These are phyloP conservation scores for Aegilops tauschii DNA, from an alignment of 176 grass and related monocot genomes.

Conservation along the genomic window DNA sequence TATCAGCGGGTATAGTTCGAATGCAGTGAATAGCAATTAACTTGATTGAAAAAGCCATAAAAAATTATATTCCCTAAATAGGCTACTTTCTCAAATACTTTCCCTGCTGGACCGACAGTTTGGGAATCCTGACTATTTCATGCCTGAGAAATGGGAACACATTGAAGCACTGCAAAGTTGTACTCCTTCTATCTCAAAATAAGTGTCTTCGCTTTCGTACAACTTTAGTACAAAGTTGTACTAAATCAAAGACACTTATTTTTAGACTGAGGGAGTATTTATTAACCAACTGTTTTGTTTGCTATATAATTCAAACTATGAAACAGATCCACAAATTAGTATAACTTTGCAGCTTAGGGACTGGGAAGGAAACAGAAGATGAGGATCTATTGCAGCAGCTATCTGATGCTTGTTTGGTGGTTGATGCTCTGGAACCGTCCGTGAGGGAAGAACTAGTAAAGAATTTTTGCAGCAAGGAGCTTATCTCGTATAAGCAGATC, in stretches of 20 bases:
- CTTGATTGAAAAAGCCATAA: background rate
- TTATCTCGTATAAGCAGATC: constrained; percentile 91
- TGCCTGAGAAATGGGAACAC: background rate
- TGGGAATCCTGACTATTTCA: background rate
- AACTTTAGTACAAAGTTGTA: too few species aligned
- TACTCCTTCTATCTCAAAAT: background rate
- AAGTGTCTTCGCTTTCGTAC: too few species aligned
- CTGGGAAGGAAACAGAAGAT: constrained; percentile 98
- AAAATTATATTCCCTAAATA: constrained; percentile 6
- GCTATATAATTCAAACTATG: background rate
- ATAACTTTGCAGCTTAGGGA: constrained; percentile 84
- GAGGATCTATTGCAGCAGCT: constrained; percentile 81
- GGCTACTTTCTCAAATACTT: constrained; percentile 13
- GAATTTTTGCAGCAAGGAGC: constrained; percentile 98
- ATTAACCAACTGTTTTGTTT: background rate
- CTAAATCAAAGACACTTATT: too few species aligned
- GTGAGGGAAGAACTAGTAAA: constrained; percentile 98
- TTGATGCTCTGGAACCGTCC: constrained; percentile 96
- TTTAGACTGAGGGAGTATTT: background rate
- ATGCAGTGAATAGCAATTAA: background rate
- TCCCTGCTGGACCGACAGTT: background rate
- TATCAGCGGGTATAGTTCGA: background rate
- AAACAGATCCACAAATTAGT: background rate
- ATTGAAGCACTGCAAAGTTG: background rate
- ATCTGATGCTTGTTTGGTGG: constrained; percentile 96